A percentile compares a stretch with the other conserved stretches of the same genome.
phyloP scores from a whole-genome alignment of 257 asterid species.

The Ballota nigra region DNA sequence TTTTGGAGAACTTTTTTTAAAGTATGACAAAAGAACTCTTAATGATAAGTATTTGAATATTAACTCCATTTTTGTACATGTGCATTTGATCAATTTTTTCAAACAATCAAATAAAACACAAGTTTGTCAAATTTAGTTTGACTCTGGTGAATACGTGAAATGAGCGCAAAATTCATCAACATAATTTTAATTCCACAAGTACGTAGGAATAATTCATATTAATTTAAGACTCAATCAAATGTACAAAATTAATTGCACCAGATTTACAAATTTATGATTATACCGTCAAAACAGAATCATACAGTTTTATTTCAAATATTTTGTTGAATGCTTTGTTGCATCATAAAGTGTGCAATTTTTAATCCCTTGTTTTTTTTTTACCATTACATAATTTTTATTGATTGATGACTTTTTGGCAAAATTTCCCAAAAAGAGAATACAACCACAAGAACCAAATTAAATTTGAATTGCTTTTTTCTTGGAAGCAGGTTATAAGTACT shows the following conservation, averaged over 20 bases:
- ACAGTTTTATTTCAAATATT: too few species aligned
- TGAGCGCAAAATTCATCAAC: neutral
- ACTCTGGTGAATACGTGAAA: neutral
- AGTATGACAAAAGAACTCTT: too few species aligned
- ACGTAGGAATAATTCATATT: neutral
- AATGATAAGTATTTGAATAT: too few species aligned
- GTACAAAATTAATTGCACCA: neutral
- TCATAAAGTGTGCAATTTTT: neutral
- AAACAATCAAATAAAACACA: too few species aligned
- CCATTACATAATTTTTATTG: neutral
- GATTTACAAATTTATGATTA: neutral
- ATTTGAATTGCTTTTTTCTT: conserved; percentile 3
- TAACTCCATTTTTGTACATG: too few species aligned
- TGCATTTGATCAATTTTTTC: too few species aligned
- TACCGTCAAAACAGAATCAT: too few species aligned
- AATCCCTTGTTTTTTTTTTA: neutral
- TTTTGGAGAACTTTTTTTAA: too few species aligned
- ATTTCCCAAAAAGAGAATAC: conserved; percentile 7
- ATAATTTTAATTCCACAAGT: too few species aligned
- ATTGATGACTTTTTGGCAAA: conserved; percentile 17
- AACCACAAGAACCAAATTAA: conserved; percentile 8
- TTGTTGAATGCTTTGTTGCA: neutral
- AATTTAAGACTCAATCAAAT: neutral
- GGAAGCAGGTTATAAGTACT: conserved; percentile 12
- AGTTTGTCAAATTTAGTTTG: neutral